These are phyloP conservation scores for Naematelia aurantialba DNA, from an alignment of 768 basidiomycete species.

Conservation along the genomic window DNA sequence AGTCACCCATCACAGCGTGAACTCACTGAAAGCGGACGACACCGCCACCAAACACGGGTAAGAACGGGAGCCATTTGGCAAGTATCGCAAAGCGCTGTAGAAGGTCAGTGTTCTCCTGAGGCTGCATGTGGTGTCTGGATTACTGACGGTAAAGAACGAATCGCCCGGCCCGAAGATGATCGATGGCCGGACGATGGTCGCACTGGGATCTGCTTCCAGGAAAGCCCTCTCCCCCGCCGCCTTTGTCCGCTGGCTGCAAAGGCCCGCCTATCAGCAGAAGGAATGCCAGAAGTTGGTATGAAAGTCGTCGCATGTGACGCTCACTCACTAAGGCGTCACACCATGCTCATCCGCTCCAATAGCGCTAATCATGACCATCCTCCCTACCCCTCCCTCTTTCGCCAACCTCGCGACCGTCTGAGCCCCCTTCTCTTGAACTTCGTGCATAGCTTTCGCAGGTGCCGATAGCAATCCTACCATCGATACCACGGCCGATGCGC, in stretches of 20 bases:
- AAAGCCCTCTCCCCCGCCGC: slow-evolving; percentile 61
- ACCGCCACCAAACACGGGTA: slow-evolving; percentile 76
- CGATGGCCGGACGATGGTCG: slow-evolving; percentile 67
- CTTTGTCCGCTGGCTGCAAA: slow-evolving; percentile 39
- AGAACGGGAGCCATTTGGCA: slow-evolving; percentile 61
- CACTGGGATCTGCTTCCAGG: slow-evolving; percentile 54
- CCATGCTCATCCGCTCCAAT: slow-evolving; percentile 67
- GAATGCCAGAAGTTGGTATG: too few species aligned
- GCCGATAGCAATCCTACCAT: slow-evolving; percentile 69
- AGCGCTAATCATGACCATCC: slow-evolving; percentile 57
- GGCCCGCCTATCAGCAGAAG: too few species aligned
- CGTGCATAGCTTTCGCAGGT: slow-evolving; percentile 58
- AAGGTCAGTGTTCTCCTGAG: background rate
- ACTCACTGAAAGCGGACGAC: slow-evolving; percentile 59
- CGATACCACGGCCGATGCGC: slow-evolving; percentile 62
- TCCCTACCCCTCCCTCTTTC: slow-evolving; percentile 54
- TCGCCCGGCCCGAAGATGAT: slow-evolving; percentile 74
- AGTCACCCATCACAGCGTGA: background rate
- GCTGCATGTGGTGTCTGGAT: too few species aligned
- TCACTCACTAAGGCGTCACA: slow-evolving; percentile 59
- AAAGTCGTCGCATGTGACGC: too few species aligned
- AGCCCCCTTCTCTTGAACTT: slow-evolving; percentile 64
- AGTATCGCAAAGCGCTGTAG: slow-evolving; percentile 62
- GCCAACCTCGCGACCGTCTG: slow-evolving; percentile 63
- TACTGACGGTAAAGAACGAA: slow-evolving; percentile 66